A percentile compares a stretch with the other conserved stretches of the same genome.
Conservation (phyloP, 2,329 filamentous ascomycete species). For the Microascus cirrosus region DNA sequence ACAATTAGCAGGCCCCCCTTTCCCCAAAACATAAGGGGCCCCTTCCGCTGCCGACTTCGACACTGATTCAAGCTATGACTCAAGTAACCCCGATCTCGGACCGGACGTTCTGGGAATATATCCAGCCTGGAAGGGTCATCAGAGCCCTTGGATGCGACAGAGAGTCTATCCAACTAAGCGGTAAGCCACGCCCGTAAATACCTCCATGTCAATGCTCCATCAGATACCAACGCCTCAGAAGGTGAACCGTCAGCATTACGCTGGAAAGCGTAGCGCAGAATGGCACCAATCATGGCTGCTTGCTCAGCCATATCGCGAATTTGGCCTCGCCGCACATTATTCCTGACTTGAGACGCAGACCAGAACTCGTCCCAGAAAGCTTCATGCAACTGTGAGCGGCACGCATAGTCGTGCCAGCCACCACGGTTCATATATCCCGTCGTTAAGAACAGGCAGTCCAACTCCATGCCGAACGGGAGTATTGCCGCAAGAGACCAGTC, state of each 20-base stretch:
- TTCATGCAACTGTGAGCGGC: conserved; percentile 9
- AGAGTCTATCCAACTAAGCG: too few relatives aligned
- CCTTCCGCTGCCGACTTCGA: too few relatives aligned
- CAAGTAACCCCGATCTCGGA: too few relatives aligned
- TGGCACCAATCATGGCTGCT: conserved; percentile 13
- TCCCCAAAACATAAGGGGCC: too few relatives aligned
- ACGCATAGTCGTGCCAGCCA: conserved; percentile 17
- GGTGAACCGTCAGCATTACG: conserved; percentile 14
- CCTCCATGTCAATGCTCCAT: not conserved
- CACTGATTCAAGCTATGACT: too few relatives aligned
- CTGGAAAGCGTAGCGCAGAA: conserved; percentile 15
- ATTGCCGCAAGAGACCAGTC: conserved; percentile 16
- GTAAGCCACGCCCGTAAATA: not conserved
- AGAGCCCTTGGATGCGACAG: too few relatives aligned
- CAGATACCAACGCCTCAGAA: conserved; percentile 9
- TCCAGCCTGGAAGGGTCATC: too few relatives aligned
- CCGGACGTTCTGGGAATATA: too few relatives aligned
- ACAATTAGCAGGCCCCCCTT: too few relatives aligned
- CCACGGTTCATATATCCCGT: conserved; percentile 14
- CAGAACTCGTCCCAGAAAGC: conserved; percentile 19
- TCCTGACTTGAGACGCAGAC: conserved; percentile 11
- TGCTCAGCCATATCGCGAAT: conserved; percentile 10
- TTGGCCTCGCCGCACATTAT: conserved; percentile 7
- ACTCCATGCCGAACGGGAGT: conserved; percentile 9
- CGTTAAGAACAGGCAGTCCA: too few relatives aligned